phyloP scores from a whole-genome alignment of 2,329 filamentous ascomycete species.

The Pseudogymnoascus sp. region DNA sequence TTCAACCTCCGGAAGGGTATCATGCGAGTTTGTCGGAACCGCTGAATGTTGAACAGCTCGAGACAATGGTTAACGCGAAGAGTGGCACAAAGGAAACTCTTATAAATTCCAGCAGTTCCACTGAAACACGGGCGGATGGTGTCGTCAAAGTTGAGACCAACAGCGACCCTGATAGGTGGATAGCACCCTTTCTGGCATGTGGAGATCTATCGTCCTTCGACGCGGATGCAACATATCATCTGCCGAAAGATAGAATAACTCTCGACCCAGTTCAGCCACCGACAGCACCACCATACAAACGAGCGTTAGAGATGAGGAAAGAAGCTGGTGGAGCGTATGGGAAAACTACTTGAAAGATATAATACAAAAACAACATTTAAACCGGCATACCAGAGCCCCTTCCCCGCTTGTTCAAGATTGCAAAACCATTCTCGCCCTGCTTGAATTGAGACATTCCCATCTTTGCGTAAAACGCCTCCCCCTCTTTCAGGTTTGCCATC shows the following conservation, averaged over 20 bases:
- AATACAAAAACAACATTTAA: conserved; percentile 2
- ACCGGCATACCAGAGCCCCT: not conserved
- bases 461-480: conserved; percentile 21
- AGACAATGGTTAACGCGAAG: conserved; percentile 39
- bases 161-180: conserved; percentile 58
- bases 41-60: conserved; percentile 52
- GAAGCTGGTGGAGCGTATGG: conserved; percentile 57
- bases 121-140: conserved; percentile 17
- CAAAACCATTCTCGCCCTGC: conserved; percentile 14
- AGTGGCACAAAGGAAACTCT: conserved; percentile 34
- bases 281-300: conserved; percentile 90
- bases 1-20: conserved; percentile 69
- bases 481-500: conserved; percentile 13
- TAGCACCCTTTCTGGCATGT: conserved; percentile 94
- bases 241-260: conserved; percentile 78
- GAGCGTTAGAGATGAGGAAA: conserved; percentile 76
- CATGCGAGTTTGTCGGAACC: conserved; percentile 67
- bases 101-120: conserved; percentile 20
- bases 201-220: conserved; percentile 92
- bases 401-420: conserved; percentile 11
- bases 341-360: conserved; percentile 18
- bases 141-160: conserved; percentile 23
- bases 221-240: conserved; percentile 85
- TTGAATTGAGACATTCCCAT: conserved; percentile 19
- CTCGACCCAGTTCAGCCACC: conserved; percentile 91